These are phyloP conservation scores for Xylariaceae sp. DNA, from an alignment of 2,329 filamentous ascomycete genomes.

Conservation along the genomic window DNA sequence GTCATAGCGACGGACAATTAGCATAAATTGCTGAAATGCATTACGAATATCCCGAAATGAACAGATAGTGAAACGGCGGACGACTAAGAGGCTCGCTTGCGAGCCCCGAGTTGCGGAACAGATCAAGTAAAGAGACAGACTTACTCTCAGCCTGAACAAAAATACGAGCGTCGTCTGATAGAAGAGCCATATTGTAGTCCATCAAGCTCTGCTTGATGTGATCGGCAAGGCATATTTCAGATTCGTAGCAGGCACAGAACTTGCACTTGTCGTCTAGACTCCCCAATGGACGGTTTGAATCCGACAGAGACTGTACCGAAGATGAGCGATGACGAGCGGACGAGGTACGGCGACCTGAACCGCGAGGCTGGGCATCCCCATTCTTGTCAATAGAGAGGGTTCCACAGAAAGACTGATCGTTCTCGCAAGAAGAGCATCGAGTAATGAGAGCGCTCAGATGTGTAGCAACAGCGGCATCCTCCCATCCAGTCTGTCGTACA, in stretches of 20 bases:
- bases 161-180: conserved; percentile 14
- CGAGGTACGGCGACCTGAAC: conserved; percentile 6
- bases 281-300: conserved; percentile 1
- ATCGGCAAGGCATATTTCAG: conserved; percentile 19
- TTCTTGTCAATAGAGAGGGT: conserved; percentile 14
- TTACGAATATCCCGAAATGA: too few relatives aligned
- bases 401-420: conserved; percentile 12
- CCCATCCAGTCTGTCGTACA: conserved; percentile 19
- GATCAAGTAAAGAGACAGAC: neutral
- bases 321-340: conserved; percentile 11
- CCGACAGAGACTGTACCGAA: conserved; percentile 11
- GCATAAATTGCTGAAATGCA: too few relatives aligned
- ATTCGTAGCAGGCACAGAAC: conserved; percentile 17
- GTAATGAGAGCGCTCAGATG: conserved; percentile 16
- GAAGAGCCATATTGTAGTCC: conserved; percentile 20
- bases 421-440: conserved; percentile 14
- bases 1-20: neutral
- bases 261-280: conserved; percentile 19
- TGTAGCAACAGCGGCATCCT: conserved; percentile 12
- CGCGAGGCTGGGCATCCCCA: conserved; percentile 3
- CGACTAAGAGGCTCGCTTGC: too few relatives aligned
- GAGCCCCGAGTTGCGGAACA: neutral
- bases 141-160: conserved; percentile 16
- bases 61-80: too few relatives aligned
- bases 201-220: conserved; percentile 18